A percentile compares a stretch with the other conserved stretches of the same genome.
Conservation (phyloP, 2,329 filamentous ascomycete genomes). For the Diaporthe citriasiana region DNA sequence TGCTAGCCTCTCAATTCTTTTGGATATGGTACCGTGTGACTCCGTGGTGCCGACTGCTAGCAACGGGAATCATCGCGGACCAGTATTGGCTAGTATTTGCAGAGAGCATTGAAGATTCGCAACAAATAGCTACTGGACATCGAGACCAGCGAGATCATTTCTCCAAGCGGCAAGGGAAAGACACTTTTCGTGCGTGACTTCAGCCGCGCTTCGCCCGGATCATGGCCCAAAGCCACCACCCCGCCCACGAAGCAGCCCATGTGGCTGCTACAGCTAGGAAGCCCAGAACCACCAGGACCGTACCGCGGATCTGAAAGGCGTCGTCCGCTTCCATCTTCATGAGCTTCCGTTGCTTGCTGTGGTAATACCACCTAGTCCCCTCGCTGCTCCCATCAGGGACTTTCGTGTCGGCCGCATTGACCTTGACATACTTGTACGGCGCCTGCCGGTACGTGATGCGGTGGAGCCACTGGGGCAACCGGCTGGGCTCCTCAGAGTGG, state of each 20-base stretch:
- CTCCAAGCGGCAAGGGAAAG: no score
- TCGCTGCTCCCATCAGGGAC: constrained; percentile 42
- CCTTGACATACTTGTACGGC: constrained; percentile 54
- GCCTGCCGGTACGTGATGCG: constrained; percentile 56
- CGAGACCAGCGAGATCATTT: not conserved
- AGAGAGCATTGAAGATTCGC: not conserved
- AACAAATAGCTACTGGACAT: not conserved
- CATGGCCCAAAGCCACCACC: constrained; percentile 42
- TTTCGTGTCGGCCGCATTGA: constrained; percentile 37
- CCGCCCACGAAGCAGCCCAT: constrained; percentile 50
- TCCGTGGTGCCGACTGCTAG: not conserved
- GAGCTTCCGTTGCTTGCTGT: constrained; percentile 71
- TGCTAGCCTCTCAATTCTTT: not conserved
- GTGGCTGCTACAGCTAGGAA: constrained; percentile 50
- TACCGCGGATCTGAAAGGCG: constrained; percentile 71
- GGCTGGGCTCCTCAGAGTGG: constrained; percentile 50
- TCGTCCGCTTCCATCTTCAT: constrained; percentile 73
- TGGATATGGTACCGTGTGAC: not conserved
- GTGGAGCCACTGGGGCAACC: constrained; percentile 59
- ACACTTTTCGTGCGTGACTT: not conserved
- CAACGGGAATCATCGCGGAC: not conserved
- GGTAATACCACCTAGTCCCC: constrained; percentile 61
- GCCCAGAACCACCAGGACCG: constrained; percentile 66
- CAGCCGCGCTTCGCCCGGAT: constrained; percentile 21
- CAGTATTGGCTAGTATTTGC: constrained; percentile 9